Conservation (phyloP, 2,329 filamentous ascomycete genomes). For the Fusarium albosuccineum region DNA sequence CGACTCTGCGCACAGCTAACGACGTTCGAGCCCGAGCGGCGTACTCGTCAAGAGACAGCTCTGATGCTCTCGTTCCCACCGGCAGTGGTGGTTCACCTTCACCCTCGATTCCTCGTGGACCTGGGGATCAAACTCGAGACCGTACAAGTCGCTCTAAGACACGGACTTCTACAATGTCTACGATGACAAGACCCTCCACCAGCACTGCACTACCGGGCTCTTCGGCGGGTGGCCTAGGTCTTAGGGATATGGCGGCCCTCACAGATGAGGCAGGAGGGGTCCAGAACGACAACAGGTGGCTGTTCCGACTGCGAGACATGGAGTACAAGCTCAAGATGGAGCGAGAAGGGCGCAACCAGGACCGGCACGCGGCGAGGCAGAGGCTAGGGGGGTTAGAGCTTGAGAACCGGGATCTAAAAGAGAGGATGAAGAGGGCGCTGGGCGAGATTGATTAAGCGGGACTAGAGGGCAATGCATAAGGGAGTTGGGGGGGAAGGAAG, state of each 20-base stretch:
- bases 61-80: conserved; percentile 51
- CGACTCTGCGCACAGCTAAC: conserved; percentile 75
- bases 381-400: conserved; percentile 80
- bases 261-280: conserved; percentile 39
- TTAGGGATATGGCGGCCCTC: conserved; percentile 48
- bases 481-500: conserved; percentile 19
- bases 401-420: conserved; percentile 78
- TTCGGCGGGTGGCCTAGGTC: conserved; percentile 40
- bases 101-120: conserved; percentile 66
- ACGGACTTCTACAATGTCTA: conserved; percentile 50
- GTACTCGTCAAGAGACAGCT: conserved; percentile 56
- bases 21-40: conserved; percentile 68
- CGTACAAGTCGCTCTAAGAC: conserved; percentile 50
- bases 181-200: conserved; percentile 50
- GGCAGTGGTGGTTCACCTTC: conserved; percentile 62
- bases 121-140: conserved; percentile 61
- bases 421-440: conserved; percentile 65
- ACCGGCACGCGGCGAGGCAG: conserved; percentile 85
- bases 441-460: conserved; percentile 44
- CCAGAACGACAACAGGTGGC: conserved; percentile 79
- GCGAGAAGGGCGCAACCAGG: conserved; percentile 85
- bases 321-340: conserved; percentile 92
- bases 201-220: conserved; percentile 46
- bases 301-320: conserved; percentile 86
- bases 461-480: conserved; percentile 10